These are phyloP conservation scores for Guillardia theta DNA, from an alignment of 78 protist species.

Conservation along the genomic window DNA sequence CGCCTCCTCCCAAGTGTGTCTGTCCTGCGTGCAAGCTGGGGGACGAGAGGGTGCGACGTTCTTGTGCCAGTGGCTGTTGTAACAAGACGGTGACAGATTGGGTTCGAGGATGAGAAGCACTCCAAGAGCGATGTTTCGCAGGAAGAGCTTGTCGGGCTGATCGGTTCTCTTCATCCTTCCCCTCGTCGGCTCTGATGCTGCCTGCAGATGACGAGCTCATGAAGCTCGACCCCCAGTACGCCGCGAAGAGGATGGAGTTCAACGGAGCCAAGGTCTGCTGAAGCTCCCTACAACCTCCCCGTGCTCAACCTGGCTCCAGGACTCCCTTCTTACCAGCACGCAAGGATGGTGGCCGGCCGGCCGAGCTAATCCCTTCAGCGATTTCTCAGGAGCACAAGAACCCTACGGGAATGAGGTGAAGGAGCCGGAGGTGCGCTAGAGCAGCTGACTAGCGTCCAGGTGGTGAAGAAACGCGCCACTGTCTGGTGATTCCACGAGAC, in stretches of 20 bases:
- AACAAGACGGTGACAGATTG: too few relatives aligned
- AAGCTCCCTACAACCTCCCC: too few relatives aligned
- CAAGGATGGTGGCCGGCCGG: background rate
- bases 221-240: background rate
- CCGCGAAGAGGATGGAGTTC: background rate
- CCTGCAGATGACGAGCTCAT: background rate
- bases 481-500: background rate
- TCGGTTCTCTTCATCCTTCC: background rate
- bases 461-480: background rate
- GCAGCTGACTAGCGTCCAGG: background rate
- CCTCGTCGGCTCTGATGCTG: background rate
- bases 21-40: background rate
- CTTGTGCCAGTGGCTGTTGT: too few relatives aligned
- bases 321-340: background rate
- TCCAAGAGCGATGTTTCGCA: background rate
- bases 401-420: background rate
- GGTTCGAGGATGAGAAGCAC: background rate
- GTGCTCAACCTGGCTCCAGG: too few relatives aligned
- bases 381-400: background rate
- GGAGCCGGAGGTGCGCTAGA: background rate
- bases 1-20: background rate
- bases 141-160: background rate
- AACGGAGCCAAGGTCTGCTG: too few relatives aligned
- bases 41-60: background rate
- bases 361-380: background rate